A percentile compares a stretch with the other conserved stretches of the same genome.
phyloP scores from a whole-genome alignment of 441 rosid species.

The Aquilaria agallochum region DNA sequence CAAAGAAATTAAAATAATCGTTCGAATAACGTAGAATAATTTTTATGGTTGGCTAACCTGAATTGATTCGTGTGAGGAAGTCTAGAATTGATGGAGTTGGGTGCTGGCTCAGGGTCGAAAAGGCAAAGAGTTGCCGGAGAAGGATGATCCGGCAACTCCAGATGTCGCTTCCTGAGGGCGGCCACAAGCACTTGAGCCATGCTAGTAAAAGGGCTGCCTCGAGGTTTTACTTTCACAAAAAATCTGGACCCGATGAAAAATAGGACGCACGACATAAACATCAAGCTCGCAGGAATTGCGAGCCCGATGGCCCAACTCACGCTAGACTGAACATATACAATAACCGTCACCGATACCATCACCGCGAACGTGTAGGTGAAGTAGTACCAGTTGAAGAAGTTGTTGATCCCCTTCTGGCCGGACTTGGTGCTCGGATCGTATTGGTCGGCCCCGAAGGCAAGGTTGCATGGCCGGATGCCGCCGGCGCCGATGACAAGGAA shows the following conservation, averaged over 20 bases:
- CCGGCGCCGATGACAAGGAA: conserved; percentile 39
- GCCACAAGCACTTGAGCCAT: conserved; percentile 34
- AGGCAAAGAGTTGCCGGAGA: conserved; percentile 16
- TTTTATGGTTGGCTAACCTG: not conserved
- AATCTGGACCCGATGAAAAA: conserved; percentile 32
- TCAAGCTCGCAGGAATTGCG: conserved; percentile 33
- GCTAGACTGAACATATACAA: conserved; percentile 33
- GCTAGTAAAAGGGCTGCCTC: conserved; percentile 37
- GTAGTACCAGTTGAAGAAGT: conserved; percentile 45
- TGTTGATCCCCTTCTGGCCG: conserved; percentile 29
- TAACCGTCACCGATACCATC: conserved; percentile 25
- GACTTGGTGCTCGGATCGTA: conserved; percentile 33
- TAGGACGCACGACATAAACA: conserved; percentile 31
- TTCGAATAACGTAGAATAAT: not conserved
- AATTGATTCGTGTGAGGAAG: conserved; percentile 34
- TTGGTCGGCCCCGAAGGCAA: conserved; percentile 48
- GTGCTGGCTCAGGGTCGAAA: conserved; percentile 19
- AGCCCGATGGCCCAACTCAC: conserved; percentile 35
- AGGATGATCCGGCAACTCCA: conserved; percentile 17
- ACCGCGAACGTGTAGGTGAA: conserved; percentile 35
- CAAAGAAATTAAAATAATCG: too few relatives aligned
- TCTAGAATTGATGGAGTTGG: conserved; percentile 25
- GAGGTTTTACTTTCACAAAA: conserved; percentile 34
- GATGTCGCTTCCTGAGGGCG: conserved; percentile 17
- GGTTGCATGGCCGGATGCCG: conserved; percentile 42